Evolutionary conservation across 768 basidiomycete genomes (phyloP), one percentile per base, ranked within the genome.

Genomic region (Suillus paluster): DNA sequence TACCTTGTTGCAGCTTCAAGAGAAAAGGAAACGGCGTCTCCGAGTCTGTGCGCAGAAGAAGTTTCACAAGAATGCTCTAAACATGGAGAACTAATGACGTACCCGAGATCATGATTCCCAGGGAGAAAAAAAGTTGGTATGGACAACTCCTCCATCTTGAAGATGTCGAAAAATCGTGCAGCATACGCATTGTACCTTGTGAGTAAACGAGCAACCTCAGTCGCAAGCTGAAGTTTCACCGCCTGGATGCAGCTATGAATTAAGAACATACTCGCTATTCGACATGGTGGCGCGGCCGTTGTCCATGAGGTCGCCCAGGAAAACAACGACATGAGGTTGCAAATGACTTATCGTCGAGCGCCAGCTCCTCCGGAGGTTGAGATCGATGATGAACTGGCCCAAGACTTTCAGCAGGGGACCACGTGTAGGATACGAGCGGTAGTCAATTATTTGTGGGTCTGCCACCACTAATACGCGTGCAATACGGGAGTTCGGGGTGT

Each of bases 221-320:
- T 62, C 30, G 46, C 41, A 44, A 60, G 48, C 21, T 55, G 41
- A 55, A 56, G 33, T 39, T 10, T 57, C 27, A n/a, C 27, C 36
- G 17, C 14, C 45, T 48, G 30, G 25, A 54, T 42, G 39, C n/a
- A 55, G 38, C 23, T 6, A 17, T 49, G 27, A 64, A 57, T 56
- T 7, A 34, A 56, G 19, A 11, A 83, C 92, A 73, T 71, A 95
- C 96, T 95, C 88, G 48, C 73, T 74, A 54, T 85, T 81, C 4
- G 82, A 72, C 82, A 90, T 90, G 23, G 78, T 78, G 30, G 83
- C 79, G 58, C 93, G 80, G 1, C 94, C 95, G 58, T 84, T 86
- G 68, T 97, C 94, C 86, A 97, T 86, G 92, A 97, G 91, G 72
- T 97, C 95, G 41, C 96, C 96, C 23, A 95, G 79, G 64, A 97